Evolutionary conservation across 768 basidiomycete species (phyloP).

Genomic region (Tulasnella sp.): DNA sequence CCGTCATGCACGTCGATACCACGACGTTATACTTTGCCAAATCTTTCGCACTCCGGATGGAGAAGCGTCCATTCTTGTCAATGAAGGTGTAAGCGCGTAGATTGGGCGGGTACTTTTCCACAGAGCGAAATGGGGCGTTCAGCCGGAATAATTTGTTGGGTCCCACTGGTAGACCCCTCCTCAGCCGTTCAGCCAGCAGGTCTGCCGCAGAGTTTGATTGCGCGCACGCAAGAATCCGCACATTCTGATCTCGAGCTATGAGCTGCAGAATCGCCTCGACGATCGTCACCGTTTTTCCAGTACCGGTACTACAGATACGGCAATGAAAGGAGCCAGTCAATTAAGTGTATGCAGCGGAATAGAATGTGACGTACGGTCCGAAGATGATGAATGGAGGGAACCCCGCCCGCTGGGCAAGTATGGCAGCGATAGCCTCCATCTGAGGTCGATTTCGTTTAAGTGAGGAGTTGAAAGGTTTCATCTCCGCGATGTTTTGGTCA

Average conservation of each 20-base stretch:
- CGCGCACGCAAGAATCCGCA: slow-evolving; percentile 7
- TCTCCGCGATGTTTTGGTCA: background rate
- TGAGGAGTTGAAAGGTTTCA: slow-evolving; percentile 12
- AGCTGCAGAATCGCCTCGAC: slow-evolving; percentile 10
- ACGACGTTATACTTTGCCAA: slow-evolving; percentile 42
- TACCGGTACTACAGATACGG: slow-evolving; percentile 1
- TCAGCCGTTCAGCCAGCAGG: slow-evolving; percentile 16
- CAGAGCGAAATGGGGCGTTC: slow-evolving; percentile 16
- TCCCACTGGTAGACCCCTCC: background rate
- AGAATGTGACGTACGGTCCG: slow-evolving; percentile 15
- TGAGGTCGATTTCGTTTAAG: slow-evolving; percentile 10
- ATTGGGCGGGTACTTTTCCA: background rate
- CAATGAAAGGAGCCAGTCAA: too few relatives aligned
- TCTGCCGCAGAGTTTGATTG: slow-evolving; percentile 14
- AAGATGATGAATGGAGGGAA: slow-evolving; percentile 14
- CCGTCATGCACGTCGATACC: slow-evolving; percentile 56
- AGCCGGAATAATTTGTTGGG: slow-evolving; percentile 17
- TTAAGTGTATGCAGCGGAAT: background rate
- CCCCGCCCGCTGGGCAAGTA: background rate
- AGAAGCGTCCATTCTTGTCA: slow-evolving; percentile 1
- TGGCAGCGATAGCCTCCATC: slow-evolving; percentile 5
- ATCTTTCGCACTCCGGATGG: slow-evolving; percentile 30
- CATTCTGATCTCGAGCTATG: background rate
- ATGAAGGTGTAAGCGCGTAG: background rate
- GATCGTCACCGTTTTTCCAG: slow-evolving; percentile 13